Base-by-base conservation (phyloP, 495 filamentous ascomycete genomes). In the Copromyces sp. region DNA sequence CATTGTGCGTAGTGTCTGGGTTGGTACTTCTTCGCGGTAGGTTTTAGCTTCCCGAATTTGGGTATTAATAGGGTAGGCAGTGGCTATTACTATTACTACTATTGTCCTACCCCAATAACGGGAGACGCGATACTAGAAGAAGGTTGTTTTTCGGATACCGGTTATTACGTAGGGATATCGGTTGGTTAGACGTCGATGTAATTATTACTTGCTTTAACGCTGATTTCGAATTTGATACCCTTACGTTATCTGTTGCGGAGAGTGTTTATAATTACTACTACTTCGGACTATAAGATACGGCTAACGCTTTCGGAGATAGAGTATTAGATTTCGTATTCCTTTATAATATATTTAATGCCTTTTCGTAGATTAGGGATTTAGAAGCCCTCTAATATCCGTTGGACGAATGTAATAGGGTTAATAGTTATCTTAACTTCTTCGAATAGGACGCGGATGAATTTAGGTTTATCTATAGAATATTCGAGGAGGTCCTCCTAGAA, bases 401-500 rank as follows among this genome's bases (percentile, higher is more conserved):
- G 87, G 9, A 99, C 94, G 12, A 99, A 87, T 11, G 90, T 92
- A 73, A 97, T 91, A 0, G 94, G 94, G 75, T 97, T 89, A 69
- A 98, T 94, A 3, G 92, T 87, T 4, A 94, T 97, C 16, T 95
- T 95, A 8, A 96, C 94, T 81, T 98, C 93, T 74, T 97, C 93
- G 4, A 99, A 87, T 7, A 99, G 83, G 3, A 92, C 95, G 20
- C 93, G 90, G 73, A 99, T 97, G 83, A 99, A 99, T 14, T 87
- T 87, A 0, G 95, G 95, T 75, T 97, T 97, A 80, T 97, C 92
- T 94, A 99, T 98, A 32, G 89, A 91, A 82, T 98, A 98, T 73
- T 94, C 88, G 29, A 99, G 89, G 9, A 99, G 86, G 76, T 99
- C 95, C 74, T 97, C 90, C 95, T 95, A 99, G 0, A 99, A 86